phyloP scores from a whole-genome alignment of 2,329 filamentous ascomycete species.

The Xylariales sp. region DNA sequence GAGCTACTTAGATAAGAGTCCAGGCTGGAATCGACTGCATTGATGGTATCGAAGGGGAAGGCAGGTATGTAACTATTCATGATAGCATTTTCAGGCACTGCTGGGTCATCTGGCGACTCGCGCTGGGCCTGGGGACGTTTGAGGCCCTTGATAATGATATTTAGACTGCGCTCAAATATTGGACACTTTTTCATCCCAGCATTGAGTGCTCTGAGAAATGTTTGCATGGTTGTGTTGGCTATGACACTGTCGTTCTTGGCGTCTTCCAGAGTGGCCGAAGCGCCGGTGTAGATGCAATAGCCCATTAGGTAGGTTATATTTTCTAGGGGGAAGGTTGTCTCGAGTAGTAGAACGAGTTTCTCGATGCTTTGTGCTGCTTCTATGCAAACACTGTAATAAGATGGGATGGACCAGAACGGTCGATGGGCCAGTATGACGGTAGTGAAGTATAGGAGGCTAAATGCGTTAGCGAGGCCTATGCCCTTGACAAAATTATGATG shows the following conservation, averaged over 20 bases:
- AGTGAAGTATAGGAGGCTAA: conserved; percentile 16
- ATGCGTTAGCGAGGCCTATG: not conserved
- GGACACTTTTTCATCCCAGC: conserved; percentile 19
- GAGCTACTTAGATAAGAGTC: too few species aligned
- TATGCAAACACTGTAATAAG: conserved; percentile 16
- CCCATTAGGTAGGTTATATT: conserved; percentile 26
- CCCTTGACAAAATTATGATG: not conserved
- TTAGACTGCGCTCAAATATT: conserved; percentile 21
- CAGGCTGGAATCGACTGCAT: too few species aligned
- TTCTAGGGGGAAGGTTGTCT: conserved; percentile 21
- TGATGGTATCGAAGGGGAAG: too few species aligned
- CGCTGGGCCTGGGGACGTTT: too few species aligned
- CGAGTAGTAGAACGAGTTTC: conserved; percentile 20
- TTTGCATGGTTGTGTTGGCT: conserved; percentile 17
- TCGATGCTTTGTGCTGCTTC: conserved; percentile 20
- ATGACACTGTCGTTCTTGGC: conserved; percentile 17
- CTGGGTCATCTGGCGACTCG: too few species aligned
- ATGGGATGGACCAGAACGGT: conserved; percentile 18
- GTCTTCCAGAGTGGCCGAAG: conserved; percentile 23
- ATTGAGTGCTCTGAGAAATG: conserved; percentile 21
- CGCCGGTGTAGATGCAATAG: conserved; percentile 27
- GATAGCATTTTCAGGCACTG: too few species aligned
- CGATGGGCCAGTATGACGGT: conserved; percentile 20
- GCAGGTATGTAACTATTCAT: too few species aligned
- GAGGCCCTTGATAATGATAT: conserved; percentile 22